Evolutionary conservation across 306 rosid genomes (phyloP).

Genomic region (Cicer pinnatifidum): DNA sequence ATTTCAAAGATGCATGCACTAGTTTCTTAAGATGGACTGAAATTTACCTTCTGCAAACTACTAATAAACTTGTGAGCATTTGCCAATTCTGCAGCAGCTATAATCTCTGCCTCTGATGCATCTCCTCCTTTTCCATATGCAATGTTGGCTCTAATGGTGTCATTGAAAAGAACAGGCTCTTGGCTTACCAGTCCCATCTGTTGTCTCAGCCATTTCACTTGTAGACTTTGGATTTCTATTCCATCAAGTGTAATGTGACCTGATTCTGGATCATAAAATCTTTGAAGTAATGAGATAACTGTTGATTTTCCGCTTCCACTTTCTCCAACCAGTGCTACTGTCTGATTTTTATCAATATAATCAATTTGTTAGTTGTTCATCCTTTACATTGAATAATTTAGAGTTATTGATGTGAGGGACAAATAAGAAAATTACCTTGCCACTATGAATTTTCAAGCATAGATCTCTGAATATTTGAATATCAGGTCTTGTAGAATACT

Average conservation of each 20-base stretch:
- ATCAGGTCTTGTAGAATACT: constrained; percentile 71
- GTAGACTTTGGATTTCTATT: constrained; percentile 52
- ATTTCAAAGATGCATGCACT: no score
- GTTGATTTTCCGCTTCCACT: constrained; percentile 82
- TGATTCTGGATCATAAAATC: constrained; percentile 72
- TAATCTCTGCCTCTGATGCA: constrained; percentile 67
- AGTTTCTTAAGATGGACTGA: no score
- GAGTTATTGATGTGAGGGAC: background rate
- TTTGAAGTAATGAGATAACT: constrained; percentile 58
- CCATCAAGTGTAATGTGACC: constrained; percentile 70
- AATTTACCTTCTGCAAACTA: constrained; percentile 62
- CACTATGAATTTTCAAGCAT: constrained; percentile 62
- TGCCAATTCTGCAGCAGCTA: constrained; percentile 65
- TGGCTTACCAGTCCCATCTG: constrained; percentile 79
- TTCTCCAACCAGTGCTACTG: constrained; percentile 74
- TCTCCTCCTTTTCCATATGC: constrained; percentile 71
- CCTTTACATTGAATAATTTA: constrained; percentile 2
- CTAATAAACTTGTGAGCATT: constrained; percentile 72
- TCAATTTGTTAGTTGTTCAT: constrained; percentile 18
- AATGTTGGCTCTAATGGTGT: constrained; percentile 62
- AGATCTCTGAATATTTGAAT: constrained; percentile 66
- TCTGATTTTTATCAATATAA: constrained; percentile 45
- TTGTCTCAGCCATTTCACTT: constrained; percentile 67
- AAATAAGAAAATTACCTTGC: constrained; percentile 58
- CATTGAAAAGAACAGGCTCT: constrained; percentile 67